A percentile compares a stretch with the other conserved stretches of the same genome.
Conservation (phyloP, 371 early-diverging fungal species). For the Lichtheimia ornata region DNA sequence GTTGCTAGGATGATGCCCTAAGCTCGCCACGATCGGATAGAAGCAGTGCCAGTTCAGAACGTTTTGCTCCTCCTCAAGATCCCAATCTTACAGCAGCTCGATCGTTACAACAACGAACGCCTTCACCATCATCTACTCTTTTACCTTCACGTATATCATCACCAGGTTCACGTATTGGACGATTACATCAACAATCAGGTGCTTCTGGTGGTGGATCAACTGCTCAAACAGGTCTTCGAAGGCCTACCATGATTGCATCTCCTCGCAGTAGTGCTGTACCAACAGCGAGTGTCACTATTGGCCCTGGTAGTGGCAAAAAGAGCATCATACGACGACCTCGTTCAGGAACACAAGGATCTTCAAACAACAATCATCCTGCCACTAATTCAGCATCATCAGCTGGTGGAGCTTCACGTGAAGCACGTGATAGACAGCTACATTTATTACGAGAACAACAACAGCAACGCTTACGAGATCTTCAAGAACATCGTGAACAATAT, state of each 20-base stretch:
- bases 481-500: conserved; percentile 20
- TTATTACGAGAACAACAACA: conserved; percentile 26
- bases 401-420: conserved; percentile 14
- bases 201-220: conserved; percentile 12
- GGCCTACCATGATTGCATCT: conserved; percentile 18
- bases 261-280: conserved; percentile 17
- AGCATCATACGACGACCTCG: conserved; percentile 16
- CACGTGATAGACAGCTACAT: conserved; percentile 21
- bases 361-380: too few relatives aligned
- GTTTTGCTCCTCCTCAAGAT: conserved; percentile 32
- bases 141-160: conserved; percentile 32
- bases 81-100: conserved; percentile 26
- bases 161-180: conserved; percentile 23
- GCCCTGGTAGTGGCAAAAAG: conserved; percentile 7
- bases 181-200: conserved; percentile 17
- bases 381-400: conserved; percentile 1
- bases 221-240: conserved; percentile 17
- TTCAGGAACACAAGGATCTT: conserved; percentile 26
- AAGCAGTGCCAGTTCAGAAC: conserved; percentile 8
- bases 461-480: conserved; percentile 20
- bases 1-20: background rate
- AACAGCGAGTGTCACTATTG: conserved; percentile 17
- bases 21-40: background rate
- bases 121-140: conserved; percentile 30
- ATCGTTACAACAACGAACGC: conserved; percentile 26